Evolutionary conservation across 23 red algal species (phyloP), one percentile per base, ranked within the genome.

Genomic region (Gracilaria domingensis): DNA sequence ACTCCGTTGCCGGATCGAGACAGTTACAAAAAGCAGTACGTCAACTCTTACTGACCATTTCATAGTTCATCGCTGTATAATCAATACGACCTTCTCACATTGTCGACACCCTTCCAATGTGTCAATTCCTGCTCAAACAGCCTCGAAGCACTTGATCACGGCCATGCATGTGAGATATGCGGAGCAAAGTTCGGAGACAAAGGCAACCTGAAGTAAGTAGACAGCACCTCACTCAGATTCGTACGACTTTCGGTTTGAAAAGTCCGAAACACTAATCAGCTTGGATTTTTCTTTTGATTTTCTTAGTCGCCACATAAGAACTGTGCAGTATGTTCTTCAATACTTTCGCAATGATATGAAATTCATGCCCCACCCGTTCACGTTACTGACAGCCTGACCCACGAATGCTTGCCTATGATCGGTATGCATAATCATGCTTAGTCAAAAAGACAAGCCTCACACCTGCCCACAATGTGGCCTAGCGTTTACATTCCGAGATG

Each of bases 21-120:
- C 42, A 49, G 39, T 24, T 77, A 77, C 45, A 77, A 50, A 51
- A 77, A 77, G 42, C 72, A 77, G 72, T 77, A 77, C 72, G 72
- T 77, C 39, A n/a, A 39, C 64, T 14, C 16, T 20, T 69, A 45
- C 42, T 34, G 33, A 8, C 32, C 38, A 12, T 69, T 34, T 55
- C 11, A 37, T 32, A 17, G 8, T 64, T 64, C 59, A 30, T 32
- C n/a, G 59, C 28, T 64, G 25, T 30, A 64, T 26, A 4, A 64
- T 64, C 28, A 26, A 8, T 24, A 59, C 20, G 55, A 18, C 11
- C 30, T 69, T 13, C 64, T 69, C 8, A 69, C 64, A 20, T 69
- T 36, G 8, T 36, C 20, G 30, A 12, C 30, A 69, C 9, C 14
- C 2, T 37, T 69, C 38, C 32, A 8, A 2, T 69, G 36, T 69